phyloP scores from a whole-genome alignment of 2,329 filamentous ascomycete genomes.

The Xylariaceae sp. region DNA sequence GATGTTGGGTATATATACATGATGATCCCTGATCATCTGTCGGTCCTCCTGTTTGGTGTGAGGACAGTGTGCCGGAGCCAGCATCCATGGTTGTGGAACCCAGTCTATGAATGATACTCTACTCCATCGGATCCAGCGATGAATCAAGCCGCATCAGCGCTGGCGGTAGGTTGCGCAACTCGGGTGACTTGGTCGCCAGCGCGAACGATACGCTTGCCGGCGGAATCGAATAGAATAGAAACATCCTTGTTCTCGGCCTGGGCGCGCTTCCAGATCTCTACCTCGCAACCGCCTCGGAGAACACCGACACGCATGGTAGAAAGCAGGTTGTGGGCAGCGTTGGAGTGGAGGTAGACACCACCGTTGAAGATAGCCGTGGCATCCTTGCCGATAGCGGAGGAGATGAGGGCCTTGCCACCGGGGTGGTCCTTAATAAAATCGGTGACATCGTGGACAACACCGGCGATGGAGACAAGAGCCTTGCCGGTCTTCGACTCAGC shows the following conservation, averaged over 20 bases:
- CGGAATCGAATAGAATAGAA: constrained; percentile 61
- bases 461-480: constrained; percentile 55
- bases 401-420: constrained; percentile 63
- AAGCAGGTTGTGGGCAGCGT: constrained; percentile 62
- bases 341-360: constrained; percentile 62
- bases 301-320: constrained; percentile 64
- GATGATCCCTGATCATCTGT: constrained; percentile 2
- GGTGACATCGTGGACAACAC: constrained; percentile 60
- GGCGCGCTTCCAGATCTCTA: constrained; percentile 65
- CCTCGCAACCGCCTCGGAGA: constrained; percentile 61
- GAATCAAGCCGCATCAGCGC: constrained; percentile 63
- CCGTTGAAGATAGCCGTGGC: constrained; percentile 66
- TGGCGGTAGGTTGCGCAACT: constrained; percentile 63
- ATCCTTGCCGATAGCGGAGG: constrained; percentile 59
- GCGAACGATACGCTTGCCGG: constrained; percentile 66
- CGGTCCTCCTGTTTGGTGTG: background rate
- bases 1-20: constrained; percentile 15
- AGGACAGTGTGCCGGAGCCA: background rate
- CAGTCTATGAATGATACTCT: background rate
- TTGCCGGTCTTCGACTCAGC: constrained; percentile 59
- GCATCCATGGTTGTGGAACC: background rate
- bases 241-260: constrained; percentile 64
- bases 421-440: constrained; percentile 65
- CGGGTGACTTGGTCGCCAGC: constrained; percentile 72
- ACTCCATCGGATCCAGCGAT: background rate